Percentiles rank a stretch among this genome's conserved stretches.
Conservation (phyloP, 345 rosid species). For the Bruguiera sexangula region DNA sequence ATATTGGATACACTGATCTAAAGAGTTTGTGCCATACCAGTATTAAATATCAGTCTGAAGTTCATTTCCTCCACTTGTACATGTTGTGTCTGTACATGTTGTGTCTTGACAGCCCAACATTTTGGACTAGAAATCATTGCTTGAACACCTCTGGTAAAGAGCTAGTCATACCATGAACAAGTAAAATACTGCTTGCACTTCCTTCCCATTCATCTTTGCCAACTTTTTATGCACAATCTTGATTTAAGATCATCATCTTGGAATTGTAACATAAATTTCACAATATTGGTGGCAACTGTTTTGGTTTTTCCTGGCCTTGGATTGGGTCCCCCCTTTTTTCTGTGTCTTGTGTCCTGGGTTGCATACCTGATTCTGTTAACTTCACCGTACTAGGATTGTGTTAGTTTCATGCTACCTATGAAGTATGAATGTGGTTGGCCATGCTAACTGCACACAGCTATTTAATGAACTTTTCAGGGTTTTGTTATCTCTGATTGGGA, state of each 20-base stretch:
- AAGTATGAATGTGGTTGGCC: background rate
- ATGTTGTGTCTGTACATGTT: background rate
- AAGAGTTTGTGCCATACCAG: too few species aligned
- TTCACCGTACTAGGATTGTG: background rate
- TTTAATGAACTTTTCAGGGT: slow-evolving; percentile 16
- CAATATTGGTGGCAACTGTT: too few species aligned
- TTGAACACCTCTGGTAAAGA: background rate
- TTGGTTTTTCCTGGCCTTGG: too few species aligned
- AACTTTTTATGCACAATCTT: too few species aligned
- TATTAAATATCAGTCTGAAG: background rate
- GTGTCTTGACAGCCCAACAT: background rate
- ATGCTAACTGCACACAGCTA: slow-evolving; percentile 4
- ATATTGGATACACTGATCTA: background rate
- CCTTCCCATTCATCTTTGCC: too few species aligned
- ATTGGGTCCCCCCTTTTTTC: too few species aligned
- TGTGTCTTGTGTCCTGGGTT: too few species aligned
- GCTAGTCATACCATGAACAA: background rate
- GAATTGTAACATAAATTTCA: too few species aligned
- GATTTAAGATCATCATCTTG: too few species aligned
- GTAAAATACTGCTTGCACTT: too few species aligned
- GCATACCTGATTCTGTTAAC: background rate
- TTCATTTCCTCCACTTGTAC: background rate
- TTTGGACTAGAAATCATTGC: background rate
- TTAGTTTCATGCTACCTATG: background rate
- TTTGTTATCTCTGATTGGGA: slow-evolving; percentile 35